phyloP scores from a whole-genome alignment of 2,329 filamentous ascomycete genomes.

The Leptographium wingfieldii region DNA sequence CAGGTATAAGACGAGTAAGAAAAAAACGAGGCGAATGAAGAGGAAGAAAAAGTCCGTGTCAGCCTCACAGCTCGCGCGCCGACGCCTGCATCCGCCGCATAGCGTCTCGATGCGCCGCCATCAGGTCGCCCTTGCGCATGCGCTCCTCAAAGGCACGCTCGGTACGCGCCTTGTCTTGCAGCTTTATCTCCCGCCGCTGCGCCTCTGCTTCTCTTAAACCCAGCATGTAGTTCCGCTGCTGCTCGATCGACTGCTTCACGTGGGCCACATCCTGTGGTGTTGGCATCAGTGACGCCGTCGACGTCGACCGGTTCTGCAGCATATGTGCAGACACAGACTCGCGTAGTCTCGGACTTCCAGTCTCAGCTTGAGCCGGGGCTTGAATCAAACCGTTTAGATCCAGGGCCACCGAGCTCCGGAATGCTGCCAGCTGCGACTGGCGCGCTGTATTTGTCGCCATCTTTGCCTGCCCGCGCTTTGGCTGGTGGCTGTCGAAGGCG shows the following conservation, averaged over 20 bases:
- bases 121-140: conserved; percentile 64
- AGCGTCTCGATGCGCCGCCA: conserved; percentile 65
- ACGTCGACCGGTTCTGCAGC: conserved; percentile 1
- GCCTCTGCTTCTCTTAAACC: conserved; percentile 51
- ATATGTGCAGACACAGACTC: conserved; percentile 20
- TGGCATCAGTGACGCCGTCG: conserved; percentile 9
- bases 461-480: conserved; percentile 28
- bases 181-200: conserved; percentile 44
- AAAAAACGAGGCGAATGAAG: not conserved
- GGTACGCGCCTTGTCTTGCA: conserved; percentile 41
- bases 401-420: conserved; percentile 52
- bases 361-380: not conserved
- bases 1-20: not conserved
- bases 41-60: not conserved
- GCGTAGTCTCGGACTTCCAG: not conserved
- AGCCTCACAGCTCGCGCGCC: not conserved
- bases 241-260: conserved; percentile 36
- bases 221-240: conserved; percentile 43
- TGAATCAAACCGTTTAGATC: conserved; percentile 36
- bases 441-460: conserved; percentile 31
- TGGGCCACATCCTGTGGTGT: conserved; percentile 15
- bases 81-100: conserved; percentile 63
- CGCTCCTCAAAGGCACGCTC: conserved; percentile 57
- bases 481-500: conserved; percentile 42
- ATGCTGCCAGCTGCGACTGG: conserved; percentile 50